Conservation (phyloP, 805 yeast species). For the Starmerella stigmatis region DNA sequence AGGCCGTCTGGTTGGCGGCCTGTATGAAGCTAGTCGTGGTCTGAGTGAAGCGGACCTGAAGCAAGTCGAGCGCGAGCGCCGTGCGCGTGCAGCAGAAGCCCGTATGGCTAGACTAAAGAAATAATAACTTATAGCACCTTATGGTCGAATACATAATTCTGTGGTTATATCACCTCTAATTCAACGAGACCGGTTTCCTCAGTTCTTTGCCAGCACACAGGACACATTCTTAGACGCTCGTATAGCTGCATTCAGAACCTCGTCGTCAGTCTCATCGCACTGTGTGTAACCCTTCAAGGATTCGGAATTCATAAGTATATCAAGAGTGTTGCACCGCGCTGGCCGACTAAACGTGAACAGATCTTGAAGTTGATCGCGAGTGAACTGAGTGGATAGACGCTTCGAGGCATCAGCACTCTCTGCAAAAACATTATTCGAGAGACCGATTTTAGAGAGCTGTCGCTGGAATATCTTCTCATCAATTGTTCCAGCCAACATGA, state of each 20-base stretch:
- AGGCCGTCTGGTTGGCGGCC: constrained; percentile 23
- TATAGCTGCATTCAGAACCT: not conserved
- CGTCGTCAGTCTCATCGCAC: not conserved
- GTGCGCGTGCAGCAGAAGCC: constrained; percentile 95
- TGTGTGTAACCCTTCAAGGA: constrained; percentile 7
- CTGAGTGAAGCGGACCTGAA: constrained; percentile 63
- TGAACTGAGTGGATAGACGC: constrained; percentile 39
- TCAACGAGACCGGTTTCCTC: too few relatives aligned
- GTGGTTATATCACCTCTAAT: too few relatives aligned
- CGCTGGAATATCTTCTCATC: constrained; percentile 93
- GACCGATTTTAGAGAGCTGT: constrained; percentile 70
- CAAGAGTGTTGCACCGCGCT: constrained; percentile 64
- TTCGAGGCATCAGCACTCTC: constrained; percentile 32
- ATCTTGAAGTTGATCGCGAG: constrained; percentile 57
- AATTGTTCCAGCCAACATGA: constrained; percentile 70
- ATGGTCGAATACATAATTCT: too few relatives aligned
- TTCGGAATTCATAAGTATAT: constrained; percentile 22
- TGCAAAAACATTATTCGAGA: constrained; percentile 62
- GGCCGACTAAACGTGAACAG: constrained; percentile 50
- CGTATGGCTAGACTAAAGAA: constrained; percentile 38
- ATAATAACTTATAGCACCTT: too few relatives aligned
- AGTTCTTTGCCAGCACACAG: constrained; percentile 11
- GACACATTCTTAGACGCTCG: constrained; percentile 6
- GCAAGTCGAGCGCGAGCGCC: constrained; percentile 80
- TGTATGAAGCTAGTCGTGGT: constrained; percentile 33